Evolutionary conservation across 2,329 filamentous ascomycete species (phyloP).

Genomic region (Colletotrichum orchidophilum): DNA sequence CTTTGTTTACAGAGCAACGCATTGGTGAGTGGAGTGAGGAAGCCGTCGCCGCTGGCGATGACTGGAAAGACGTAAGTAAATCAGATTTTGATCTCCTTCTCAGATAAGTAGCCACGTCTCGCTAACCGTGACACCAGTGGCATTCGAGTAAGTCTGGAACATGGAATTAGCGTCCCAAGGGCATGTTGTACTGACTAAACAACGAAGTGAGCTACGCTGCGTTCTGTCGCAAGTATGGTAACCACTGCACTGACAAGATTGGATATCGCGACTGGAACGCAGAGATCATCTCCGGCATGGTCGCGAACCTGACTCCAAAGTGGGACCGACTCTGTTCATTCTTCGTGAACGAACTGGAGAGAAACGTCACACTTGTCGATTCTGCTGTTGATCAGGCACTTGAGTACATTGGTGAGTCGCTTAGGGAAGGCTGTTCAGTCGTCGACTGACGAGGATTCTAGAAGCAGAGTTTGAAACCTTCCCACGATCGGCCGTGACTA

Average conservation of each 20-base stretch:
- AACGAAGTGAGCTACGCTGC: conserved; percentile 47
- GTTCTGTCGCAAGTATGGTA: conserved; percentile 53
- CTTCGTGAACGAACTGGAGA: neutral
- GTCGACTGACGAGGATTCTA: neutral
- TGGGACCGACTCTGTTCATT: conserved; percentile 41
- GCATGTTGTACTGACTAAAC: conserved; percentile 24
- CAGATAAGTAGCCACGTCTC: neutral
- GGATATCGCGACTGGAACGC: conserved; percentile 54
- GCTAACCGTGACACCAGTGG: neutral
- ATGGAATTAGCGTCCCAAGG: neutral
- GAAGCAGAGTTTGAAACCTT: neutral
- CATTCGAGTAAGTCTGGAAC: neutral
- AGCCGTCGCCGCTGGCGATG: conserved; percentile 40
- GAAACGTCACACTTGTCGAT: conserved; percentile 18
- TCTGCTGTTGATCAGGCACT: conserved; percentile 5
- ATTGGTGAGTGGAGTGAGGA: conserved; percentile 39
- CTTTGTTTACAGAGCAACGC: neutral
- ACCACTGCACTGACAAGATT: conserved; percentile 40
- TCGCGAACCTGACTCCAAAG: conserved; percentile 39
- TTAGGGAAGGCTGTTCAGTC: neutral
- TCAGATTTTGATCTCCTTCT: neutral
- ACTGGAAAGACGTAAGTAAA: conserved; percentile 49
- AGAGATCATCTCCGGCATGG: conserved; percentile 51
- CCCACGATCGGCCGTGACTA: neutral
- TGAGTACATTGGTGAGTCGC: conserved; percentile 33